Conservation (phyloP, 2,329 filamentous ascomycete species). For the Leptographium galeiforme region DNA sequence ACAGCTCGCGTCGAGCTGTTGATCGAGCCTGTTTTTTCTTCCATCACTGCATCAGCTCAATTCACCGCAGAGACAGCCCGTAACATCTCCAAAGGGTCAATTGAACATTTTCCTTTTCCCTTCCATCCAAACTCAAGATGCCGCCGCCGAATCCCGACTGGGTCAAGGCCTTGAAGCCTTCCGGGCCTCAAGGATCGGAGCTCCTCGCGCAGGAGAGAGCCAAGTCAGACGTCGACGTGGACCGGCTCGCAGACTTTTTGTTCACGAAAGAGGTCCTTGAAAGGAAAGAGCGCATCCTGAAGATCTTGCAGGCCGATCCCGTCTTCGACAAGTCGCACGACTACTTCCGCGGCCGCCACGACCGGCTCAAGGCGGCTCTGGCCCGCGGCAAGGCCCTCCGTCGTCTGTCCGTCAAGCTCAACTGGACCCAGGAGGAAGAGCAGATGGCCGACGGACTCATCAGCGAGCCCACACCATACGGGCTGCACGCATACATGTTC, state of each 20-base stretch:
- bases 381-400: slow-evolving; percentile 57
- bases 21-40: too few relatives aligned
- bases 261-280: slow-evolving; percentile 53
- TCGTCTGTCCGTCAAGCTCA: slow-evolving; percentile 50
- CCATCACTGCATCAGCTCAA: too few relatives aligned
- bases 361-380: slow-evolving; percentile 56
- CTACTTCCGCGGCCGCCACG: slow-evolving; percentile 57
- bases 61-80: too few relatives aligned
- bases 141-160: slow-evolving; percentile 10
- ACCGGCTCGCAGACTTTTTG: slow-evolving; percentile 54
- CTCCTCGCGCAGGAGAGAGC: slow-evolving; percentile 56
- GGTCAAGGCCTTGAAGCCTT: slow-evolving; percentile 21
- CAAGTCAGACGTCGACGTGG: slow-evolving; percentile 52
- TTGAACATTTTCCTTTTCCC: too few relatives aligned
- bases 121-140: background rate
- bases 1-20: too few relatives aligned
- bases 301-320: slow-evolving; percentile 51
- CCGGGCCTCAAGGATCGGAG: slow-evolving; percentile 54
- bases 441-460: slow-evolving; percentile 53
- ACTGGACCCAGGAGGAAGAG: slow-evolving; percentile 54
- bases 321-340: slow-evolving; percentile 70
- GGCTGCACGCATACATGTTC: slow-evolving; percentile 48
- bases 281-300: slow-evolving; percentile 44
- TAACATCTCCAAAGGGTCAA: too few relatives aligned
- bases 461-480: slow-evolving; percentile 58